Evolutionary conservation across 257 asterid genomes (phyloP), one percentile per base, ranked within the genome.

Genomic region (Buddleja alternifolia): DNA sequence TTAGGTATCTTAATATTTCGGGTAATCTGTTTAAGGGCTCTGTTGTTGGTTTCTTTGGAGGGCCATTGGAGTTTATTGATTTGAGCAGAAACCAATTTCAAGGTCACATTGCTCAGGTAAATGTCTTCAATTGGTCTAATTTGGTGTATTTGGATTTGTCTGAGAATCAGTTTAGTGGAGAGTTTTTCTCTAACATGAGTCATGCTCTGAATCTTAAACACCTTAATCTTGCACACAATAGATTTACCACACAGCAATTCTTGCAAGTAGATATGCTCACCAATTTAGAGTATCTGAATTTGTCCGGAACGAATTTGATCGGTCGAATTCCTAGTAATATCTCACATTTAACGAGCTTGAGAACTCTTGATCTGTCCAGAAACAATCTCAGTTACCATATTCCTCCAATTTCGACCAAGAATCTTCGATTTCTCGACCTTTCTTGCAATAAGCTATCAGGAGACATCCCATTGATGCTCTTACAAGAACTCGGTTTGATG

Each of bases 41-140:
- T 70, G 92, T 80, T 77, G 81, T 80, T 57, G 86, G 84, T 46
- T 68, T 85, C 52, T 85, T 87, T 73, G 81, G 65, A 72, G 94
- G 92, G 70, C 75, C 78, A 24, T n/a, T 84, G 63, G 85, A 88
- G 78, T 94, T 86, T 77, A 39, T 90, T 85, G 98, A 93, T 81
- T 65, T 93, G 86, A 93, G 97, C 87, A 88, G 81, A 75, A 93
- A 93, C 74, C 93, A 81, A 67, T 90, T 88, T 78, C 87, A 90
- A 75, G 97, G 96, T 42, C 87, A 81, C 67, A 77, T 90, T 80
- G 81, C 88, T 83, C 80, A 87, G 96, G 97, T 90, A 78, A 82
- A 78, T 67, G 75, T 77, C 57, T 91, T 84, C 80, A 60, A 80
- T 57, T 83, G 93, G 88, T 78, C 88, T 37, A 84, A 63, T 55